Evolutionary conservation across 1,284 basidiomycete genomes (phyloP).

Genomic region (Volvariella surrecta): DNA sequence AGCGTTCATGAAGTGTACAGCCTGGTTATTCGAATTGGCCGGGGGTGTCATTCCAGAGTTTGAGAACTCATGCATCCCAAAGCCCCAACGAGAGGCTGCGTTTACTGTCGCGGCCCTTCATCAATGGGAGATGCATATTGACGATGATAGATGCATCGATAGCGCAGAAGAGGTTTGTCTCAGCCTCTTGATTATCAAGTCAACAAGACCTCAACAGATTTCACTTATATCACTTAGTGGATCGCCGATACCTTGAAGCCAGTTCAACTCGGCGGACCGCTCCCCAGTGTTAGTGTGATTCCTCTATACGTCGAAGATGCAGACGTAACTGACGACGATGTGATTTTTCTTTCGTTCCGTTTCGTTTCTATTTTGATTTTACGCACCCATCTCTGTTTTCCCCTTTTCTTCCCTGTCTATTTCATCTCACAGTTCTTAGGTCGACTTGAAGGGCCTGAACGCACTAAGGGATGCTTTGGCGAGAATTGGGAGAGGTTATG

Average conservation of each 20-base stretch:
- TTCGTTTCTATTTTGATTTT: slow-evolving; percentile 4
- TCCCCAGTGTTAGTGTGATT: slow-evolving; percentile 61
- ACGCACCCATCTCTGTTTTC: slow-evolving; percentile 8
- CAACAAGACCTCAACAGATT: slow-evolving; percentile 1
- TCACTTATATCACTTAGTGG: slow-evolving; percentile 42
- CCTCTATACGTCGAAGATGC: not conserved
- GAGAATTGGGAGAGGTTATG: slow-evolving; percentile 64
- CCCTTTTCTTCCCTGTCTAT: slow-evolving; percentile 10
- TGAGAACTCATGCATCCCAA: slow-evolving; percentile 67
- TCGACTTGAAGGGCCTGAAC: slow-evolving; percentile 52
- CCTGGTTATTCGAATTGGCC: slow-evolving; percentile 86
- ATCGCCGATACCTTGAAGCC: slow-evolving; percentile 61
- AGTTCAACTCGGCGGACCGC: slow-evolving; percentile 68
- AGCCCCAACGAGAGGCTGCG: slow-evolving; percentile 64
- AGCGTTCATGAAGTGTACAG: slow-evolving; percentile 26
- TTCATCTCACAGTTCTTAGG: slow-evolving; percentile 60
- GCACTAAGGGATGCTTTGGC: slow-evolving; percentile 62
- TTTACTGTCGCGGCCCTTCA: slow-evolving; percentile 88
- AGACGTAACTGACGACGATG: not conserved
- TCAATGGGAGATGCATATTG: slow-evolving; percentile 81
- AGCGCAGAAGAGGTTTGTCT: slow-evolving; percentile 67
- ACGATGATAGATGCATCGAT: slow-evolving; percentile 71
- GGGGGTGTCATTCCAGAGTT: slow-evolving; percentile 75
- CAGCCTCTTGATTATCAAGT: not conserved
- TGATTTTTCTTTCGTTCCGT: no score